phyloP scores from a whole-genome alignment of 345 rosid genomes.

The Hypericum androsaemum region DNA sequence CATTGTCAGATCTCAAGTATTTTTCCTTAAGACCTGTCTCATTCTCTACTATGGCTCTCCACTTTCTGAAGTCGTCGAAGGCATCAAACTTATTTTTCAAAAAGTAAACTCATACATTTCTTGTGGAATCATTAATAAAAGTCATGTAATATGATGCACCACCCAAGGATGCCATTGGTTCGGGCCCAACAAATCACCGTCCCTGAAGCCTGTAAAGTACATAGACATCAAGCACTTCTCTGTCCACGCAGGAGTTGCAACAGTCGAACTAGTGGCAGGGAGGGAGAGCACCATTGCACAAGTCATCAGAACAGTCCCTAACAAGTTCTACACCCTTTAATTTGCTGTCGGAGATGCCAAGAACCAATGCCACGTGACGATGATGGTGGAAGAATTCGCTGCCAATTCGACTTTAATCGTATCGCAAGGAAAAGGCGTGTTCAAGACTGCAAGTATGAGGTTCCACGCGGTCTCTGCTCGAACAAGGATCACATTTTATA shows the following conservation, averaged over 20 bases:
- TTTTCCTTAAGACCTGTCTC: too few species aligned
- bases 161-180: too few species aligned
- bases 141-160: too few species aligned
- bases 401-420: conserved; percentile 29
- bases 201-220: conserved; percentile 71
- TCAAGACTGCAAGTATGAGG: conserved; percentile 30
- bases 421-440: conserved; percentile 48
- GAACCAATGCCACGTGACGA: conserved; percentile 69
- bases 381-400: conserved; percentile 77
- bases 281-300: conserved; percentile 84
- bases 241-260: conserved; percentile 53
- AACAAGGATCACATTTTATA: conserved; percentile 65
- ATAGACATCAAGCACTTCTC: conserved; percentile 55
- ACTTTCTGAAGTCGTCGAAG: too few species aligned
- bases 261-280: conserved; percentile 62
- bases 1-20: too few species aligned
- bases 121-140: too few species aligned
- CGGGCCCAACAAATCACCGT: too few species aligned
- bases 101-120: too few species aligned
- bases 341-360: conserved; percentile 64
- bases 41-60: too few species aligned
- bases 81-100: too few species aligned
- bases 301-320: conserved; percentile 44
- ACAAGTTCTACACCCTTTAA: conserved; percentile 37
- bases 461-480: conserved; percentile 40